Evolutionary conservation across 805 yeast species (phyloP).

Genomic region (Pichia ethanolica): DNA sequence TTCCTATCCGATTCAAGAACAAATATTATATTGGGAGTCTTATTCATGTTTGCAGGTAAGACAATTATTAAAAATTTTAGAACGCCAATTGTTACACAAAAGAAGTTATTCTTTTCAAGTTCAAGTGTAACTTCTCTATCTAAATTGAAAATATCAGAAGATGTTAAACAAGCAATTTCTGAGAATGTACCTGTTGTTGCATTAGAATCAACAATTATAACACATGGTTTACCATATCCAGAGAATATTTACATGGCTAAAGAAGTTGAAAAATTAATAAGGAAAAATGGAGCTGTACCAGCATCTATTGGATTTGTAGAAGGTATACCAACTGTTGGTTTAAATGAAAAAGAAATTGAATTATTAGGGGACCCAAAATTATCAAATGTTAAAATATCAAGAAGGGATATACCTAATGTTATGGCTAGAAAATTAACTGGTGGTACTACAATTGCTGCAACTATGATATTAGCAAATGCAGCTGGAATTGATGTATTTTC

Average conservation of each 20-base stretch:
- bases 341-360: constrained; percentile 40
- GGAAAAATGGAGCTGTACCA: constrained; percentile 64
- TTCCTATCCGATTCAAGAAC: no score
- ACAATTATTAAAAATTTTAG: no score
- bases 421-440: constrained; percentile 62
- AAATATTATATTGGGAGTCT: no score
- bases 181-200: constrained; percentile 66
- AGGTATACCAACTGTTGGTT: constrained; percentile 70
- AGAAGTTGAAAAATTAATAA: constrained; percentile 53
- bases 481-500: constrained; percentile 84
- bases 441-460: constrained; percentile 86
- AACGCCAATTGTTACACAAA: no score
- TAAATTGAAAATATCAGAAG: constrained; percentile 28
- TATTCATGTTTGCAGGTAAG: no score
- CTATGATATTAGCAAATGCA: constrained; percentile 69
- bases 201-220: constrained; percentile 77
- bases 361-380: constrained; percentile 35
- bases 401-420: constrained; percentile 71
- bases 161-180: constrained; percentile 54
- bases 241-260: constrained; percentile 66
- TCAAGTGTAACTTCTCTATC: neutral
- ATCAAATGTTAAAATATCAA: constrained; percentile 54
- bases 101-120: neutral
- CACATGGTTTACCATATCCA: constrained; percentile 87
- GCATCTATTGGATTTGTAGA: constrained; percentile 76